Evolutionary conservation across 331 rosid genomes (phyloP), one percentile per base, ranked within the genome.

Genomic region (Stylosanthes scabra): DNA sequence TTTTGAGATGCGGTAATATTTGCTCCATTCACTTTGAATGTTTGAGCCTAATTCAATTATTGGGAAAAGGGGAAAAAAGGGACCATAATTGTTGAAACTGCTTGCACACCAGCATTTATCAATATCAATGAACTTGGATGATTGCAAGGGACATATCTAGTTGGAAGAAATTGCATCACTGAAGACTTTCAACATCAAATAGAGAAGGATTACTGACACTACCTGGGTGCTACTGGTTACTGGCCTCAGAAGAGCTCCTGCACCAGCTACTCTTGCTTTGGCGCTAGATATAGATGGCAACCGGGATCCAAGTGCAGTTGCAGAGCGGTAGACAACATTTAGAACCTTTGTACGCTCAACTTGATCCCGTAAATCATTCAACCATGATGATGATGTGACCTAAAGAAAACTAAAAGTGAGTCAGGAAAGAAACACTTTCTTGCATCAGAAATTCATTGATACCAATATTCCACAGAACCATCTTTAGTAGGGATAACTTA

Each of bases 171-270:
- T 16, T 61, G 62, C 8, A 66, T 39, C 58, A 37, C 14, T 52
- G 63, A 74, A 64, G 34, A 56, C 11, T 64, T 11, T 56, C 39
- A 41, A 57, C 57, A 71, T 52, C 55, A 47, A 60, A 14, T 52
- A 50, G 52, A 66, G 31, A 12, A 59, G 15, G n/a, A 47, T 63
- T 75, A 64, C 63, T 28, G 15, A 61, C 25, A 46, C 70, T 80
- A 94, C 99, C 97, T 91, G 99, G 40, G 99, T 94, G 79, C 97
- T 85, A 83, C 83, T 89, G 63, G 99, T 86, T 68, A 91, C 98
- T 8, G 98, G 98, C 79, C 81, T 61, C 65, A 91, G 84, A 58
- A 94, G 87, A 58, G 96, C 93, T 58, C 98, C 93, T 5, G 97
- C 99, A 70, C 90, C 93, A 14, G 92, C 96, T 58, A 94, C 96